These are phyloP conservation scores for Holtermannia corniformis DNA, from an alignment of 768 basidiomycete species.

Conservation along the genomic window DNA sequence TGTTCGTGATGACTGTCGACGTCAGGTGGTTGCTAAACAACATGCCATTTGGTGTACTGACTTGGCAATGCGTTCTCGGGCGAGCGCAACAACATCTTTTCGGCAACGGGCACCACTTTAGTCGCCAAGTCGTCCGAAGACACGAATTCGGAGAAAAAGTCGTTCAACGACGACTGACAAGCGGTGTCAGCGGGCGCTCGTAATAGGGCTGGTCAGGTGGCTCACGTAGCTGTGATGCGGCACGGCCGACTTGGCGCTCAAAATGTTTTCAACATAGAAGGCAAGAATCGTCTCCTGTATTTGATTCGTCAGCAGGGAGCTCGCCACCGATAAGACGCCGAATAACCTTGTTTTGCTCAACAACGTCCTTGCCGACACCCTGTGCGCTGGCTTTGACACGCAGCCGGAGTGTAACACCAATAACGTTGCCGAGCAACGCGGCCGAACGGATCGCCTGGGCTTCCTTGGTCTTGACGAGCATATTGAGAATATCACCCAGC, in stretches of 20 bases:
- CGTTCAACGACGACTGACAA: constrained; percentile 45
- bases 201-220: neutral
- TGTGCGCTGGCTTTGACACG: constrained; percentile 43
- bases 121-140: constrained; percentile 49
- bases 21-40: constrained; percentile 7
- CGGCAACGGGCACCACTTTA: constrained; percentile 59
- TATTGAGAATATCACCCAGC: constrained; percentile 46
- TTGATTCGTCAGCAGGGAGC: constrained; percentile 2
- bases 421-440: constrained; percentile 57
- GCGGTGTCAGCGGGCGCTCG: constrained; percentile 43
- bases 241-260: constrained; percentile 60
- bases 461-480: constrained; percentile 51
- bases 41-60: constrained; percentile 37
- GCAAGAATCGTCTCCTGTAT: constrained; percentile 52
- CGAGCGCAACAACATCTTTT: constrained; percentile 69
- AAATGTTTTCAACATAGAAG: constrained; percentile 53
- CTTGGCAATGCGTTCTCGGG: constrained; percentile 67
- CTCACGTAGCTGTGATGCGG: constrained; percentile 51
- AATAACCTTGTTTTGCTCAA: constrained; percentile 45
- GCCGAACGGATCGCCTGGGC: constrained; percentile 44
- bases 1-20: constrained; percentile 49
- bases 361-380: constrained; percentile 35
- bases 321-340: constrained; percentile 38
- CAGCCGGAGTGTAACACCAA: constrained; percentile 63
- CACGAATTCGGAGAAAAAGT: constrained; percentile 54